Conservation (phyloP, 768 basidiomycete genomes). For the Boletales sp. region DNA sequence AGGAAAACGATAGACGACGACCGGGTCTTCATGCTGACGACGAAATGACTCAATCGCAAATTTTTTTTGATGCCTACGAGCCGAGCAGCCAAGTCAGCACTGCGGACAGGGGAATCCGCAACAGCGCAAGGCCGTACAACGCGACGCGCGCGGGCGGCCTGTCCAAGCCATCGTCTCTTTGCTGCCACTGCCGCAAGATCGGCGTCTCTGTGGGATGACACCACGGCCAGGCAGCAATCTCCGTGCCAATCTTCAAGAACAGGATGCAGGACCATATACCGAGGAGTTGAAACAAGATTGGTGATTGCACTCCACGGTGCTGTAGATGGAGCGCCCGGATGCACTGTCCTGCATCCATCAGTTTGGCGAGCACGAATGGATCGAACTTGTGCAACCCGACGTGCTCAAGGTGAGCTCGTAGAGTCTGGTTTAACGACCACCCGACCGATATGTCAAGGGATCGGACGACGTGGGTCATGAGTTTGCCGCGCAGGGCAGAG, state of each 20-base stretch:
- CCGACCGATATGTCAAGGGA: constrained; percentile 23
- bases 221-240: neutral
- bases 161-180: neutral
- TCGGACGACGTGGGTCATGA: constrained; percentile 16
- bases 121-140: constrained; percentile 41
- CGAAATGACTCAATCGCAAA: too few species aligned
- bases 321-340: constrained; percentile 34
- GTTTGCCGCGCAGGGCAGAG: constrained; percentile 12
- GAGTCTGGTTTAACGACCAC: constrained; percentile 9
- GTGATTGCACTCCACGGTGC: constrained; percentile 38
- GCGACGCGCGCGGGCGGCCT: constrained; percentile 12
- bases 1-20: too few species aligned
- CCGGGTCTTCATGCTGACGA: too few species aligned
- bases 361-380: constrained; percentile 19
- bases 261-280: constrained; percentile 34
- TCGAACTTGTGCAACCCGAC: constrained; percentile 28
- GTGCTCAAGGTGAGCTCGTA: constrained; percentile 33
- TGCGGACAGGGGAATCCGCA: constrained; percentile 29
- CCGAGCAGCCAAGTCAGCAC: constrained; percentile 40
- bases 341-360: constrained; percentile 19
- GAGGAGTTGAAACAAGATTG: constrained; percentile 41
- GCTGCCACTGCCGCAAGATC: constrained; percentile 3
- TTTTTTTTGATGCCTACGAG: constrained; percentile 21
- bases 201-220: constrained; percentile 5
- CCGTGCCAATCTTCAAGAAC: constrained; percentile 28